Conservation (phyloP, 495 filamentous ascomycete genomes). For the Aspergillus cristatus region DNA sequence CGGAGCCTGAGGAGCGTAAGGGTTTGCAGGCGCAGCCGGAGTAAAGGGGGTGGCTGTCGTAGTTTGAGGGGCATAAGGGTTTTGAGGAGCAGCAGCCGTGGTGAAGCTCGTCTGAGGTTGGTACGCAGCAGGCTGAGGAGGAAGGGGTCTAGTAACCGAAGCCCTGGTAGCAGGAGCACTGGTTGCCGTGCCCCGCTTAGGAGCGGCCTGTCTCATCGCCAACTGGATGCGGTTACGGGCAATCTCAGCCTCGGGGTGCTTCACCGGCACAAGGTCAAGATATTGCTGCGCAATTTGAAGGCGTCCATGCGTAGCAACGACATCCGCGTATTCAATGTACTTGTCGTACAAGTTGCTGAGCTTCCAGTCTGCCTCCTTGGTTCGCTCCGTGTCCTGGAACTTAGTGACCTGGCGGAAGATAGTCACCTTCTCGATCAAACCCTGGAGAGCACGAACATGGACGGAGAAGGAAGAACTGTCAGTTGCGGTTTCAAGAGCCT, state of each 20-base stretch:
- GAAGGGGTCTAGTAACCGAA: constrained; percentile 23
- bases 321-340: constrained; percentile 94
- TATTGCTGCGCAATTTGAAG: constrained; percentile 83
- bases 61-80: constrained; percentile 13
- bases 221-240: constrained; percentile 79
- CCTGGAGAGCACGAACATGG: constrained; percentile 79
- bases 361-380: constrained; percentile 71
- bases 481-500: constrained; percentile 53
- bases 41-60: constrained; percentile 28
- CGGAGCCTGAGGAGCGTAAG: constrained; percentile 26
- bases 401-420: constrained; percentile 92
- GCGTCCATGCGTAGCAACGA: constrained; percentile 84
- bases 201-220: constrained; percentile 61
- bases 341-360: constrained; percentile 82
- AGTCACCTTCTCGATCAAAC: constrained; percentile 96
- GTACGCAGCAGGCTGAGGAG: constrained; percentile 31
- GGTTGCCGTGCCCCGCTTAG: constrained; percentile 29
- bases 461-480: constrained; percentile 81
- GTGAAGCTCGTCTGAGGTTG: constrained; percentile 30
- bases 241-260: constrained; percentile 82
- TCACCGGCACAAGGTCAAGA: constrained; percentile 73
- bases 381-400: constrained; percentile 71
- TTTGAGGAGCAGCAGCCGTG: constrained; percentile 15
- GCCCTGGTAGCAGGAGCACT: constrained; percentile 16
- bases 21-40: constrained; percentile 22